Conservation (phyloP, 495 filamentous ascomycete species). For the Monascus purpureus region DNA sequence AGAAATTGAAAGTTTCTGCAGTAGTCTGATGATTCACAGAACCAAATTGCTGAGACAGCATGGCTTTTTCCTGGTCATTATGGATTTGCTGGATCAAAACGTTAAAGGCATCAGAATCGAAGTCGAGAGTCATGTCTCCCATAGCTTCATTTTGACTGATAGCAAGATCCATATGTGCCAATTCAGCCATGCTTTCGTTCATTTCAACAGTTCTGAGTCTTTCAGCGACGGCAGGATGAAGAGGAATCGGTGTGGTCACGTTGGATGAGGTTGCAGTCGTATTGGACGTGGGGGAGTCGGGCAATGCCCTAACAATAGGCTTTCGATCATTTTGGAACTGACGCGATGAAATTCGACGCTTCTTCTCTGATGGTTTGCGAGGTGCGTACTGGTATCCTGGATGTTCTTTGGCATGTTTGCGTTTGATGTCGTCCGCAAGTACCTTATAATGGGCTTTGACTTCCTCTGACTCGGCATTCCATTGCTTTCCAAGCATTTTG, state of each 20-base stretch:
- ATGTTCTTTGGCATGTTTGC: conserved; percentile 23
- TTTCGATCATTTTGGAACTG: not conserved
- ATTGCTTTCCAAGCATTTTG: conserved; percentile 27
- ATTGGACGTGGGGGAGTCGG: not conserved
- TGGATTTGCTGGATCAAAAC: conserved; percentile 8
- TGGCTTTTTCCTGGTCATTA: conserved; percentile 2
- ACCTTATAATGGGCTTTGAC: conserved; percentile 19
- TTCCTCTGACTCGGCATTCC: conserved; percentile 21
- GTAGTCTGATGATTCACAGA: not conserved
- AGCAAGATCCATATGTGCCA: conserved; percentile 1
- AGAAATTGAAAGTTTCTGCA: conserved; percentile 8
- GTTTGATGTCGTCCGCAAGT: conserved; percentile 24
- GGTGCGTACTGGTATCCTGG: conserved; percentile 37
- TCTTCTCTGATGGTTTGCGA: conserved; percentile 33
- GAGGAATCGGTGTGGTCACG: too few species aligned
- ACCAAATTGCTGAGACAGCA: conserved; percentile 1
- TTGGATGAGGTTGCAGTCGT: not conserved
- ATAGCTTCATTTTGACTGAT: not conserved
- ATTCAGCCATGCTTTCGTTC: too few species aligned
- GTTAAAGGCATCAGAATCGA: conserved; percentile 5
- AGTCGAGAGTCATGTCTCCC: conserved; percentile 2
- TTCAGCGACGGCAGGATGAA: too few species aligned
- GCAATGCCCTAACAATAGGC: not conserved
- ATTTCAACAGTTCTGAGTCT: too few species aligned
- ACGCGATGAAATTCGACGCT: conserved; percentile 16